Percentiles rank a stretch among this genome's conserved stretches.
These are phyloP conservation scores for Gryganskiella cystojenkinii DNA, from an alignment of 192 early-diverging fungal genomes.

Conservation along the genomic window DNA sequence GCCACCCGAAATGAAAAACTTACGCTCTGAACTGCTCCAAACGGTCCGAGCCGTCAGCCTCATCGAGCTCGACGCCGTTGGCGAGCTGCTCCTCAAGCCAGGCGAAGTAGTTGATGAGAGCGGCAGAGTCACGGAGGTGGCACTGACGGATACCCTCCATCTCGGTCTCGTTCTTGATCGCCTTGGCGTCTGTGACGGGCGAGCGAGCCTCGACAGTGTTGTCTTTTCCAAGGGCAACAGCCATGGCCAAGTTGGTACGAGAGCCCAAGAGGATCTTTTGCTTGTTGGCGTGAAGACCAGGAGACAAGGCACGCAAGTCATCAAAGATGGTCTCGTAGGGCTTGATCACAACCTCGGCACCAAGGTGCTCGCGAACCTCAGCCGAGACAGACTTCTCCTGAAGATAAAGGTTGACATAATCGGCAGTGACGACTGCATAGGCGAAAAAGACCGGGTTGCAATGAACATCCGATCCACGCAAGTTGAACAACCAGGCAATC, in stretches of 20 bases:
- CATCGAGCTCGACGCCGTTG: constrained; percentile 71
- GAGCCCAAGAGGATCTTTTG: constrained; percentile 30
- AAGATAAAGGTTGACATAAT: constrained; percentile 77
- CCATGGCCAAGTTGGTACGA: constrained; percentile 28
- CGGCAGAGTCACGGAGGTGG: constrained; percentile 92
- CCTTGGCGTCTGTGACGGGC: constrained; percentile 83
- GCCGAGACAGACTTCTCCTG: constrained; percentile 75
- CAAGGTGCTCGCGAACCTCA: constrained; percentile 70
- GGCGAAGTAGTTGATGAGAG: constrained; percentile 82
- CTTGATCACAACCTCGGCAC: constrained; percentile 64
- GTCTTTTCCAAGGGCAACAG: constrained; percentile 27
- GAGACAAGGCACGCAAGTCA: constrained; percentile 63
- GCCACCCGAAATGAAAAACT: background rate
- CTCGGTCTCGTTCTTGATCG: constrained; percentile 93
- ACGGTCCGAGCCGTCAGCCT: constrained; percentile 86
- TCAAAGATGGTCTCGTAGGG: constrained; percentile 83
- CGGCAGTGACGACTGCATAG: constrained; percentile 82
- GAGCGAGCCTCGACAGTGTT: constrained; percentile 67
- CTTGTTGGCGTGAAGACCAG: constrained; percentile 17
- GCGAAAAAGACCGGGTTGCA: constrained; percentile 98
- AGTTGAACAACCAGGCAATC: constrained; percentile 96
- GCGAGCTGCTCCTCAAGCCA: constrained; percentile 93
- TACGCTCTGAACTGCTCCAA: constrained; percentile 79
- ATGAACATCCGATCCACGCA: constrained; percentile 94
- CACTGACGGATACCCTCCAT: constrained; percentile 91